Percentiles rank a stretch among this genome's conserved stretches.
Conservation (phyloP, 805 yeast species). For the Komagataella kurtzmanii region DNA sequence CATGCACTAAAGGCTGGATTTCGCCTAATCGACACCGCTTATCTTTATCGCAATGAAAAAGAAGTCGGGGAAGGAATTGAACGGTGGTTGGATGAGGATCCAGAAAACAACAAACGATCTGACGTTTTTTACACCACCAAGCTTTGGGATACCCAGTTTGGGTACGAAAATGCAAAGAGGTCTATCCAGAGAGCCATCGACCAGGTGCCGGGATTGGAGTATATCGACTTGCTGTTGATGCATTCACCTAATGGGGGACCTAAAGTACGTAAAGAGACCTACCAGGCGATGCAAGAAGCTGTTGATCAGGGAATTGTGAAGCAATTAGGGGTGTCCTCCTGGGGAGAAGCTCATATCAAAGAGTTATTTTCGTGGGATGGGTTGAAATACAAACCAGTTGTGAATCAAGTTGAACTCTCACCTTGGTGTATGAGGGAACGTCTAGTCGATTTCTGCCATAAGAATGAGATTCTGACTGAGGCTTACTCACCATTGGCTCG, state of each 20-base stretch:
- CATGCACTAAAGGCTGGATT: slow-evolving; percentile 31
- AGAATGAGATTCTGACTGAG: slow-evolving; percentile 45
- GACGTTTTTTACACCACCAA: slow-evolving; percentile 59
- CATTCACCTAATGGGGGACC: slow-evolving; percentile 46
- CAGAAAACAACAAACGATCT: slow-evolving; percentile 24
- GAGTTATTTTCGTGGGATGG: slow-evolving; percentile 47
- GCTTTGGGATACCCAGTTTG: slow-evolving; percentile 56
- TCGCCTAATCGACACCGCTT: slow-evolving; percentile 34
- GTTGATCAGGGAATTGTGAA: slow-evolving; percentile 43
- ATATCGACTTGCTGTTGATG: slow-evolving; percentile 60
- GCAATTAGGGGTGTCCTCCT: slow-evolving; percentile 73
- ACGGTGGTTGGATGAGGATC: slow-evolving; percentile 23
- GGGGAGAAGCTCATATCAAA: slow-evolving; percentile 43
- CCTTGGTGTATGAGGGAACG: slow-evolving; percentile 70
- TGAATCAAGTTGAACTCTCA: slow-evolving; percentile 73
- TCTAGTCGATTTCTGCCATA: slow-evolving; percentile 44
- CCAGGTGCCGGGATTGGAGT: slow-evolving; percentile 39
- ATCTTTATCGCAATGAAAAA: slow-evolving; percentile 30
- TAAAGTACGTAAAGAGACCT: slow-evolving; percentile 41
- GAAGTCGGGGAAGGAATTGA: slow-evolving; percentile 35
- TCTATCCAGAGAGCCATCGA: slow-evolving; percentile 46
- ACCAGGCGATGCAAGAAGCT: slow-evolving; percentile 65
- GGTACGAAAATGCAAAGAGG: slow-evolving; percentile 37
- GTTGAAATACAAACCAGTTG: slow-evolving; percentile 45
- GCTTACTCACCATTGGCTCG: slow-evolving; percentile 70